Base-by-base conservation (phyloP, 257 asterid species). In the Gentiana dahurica region DNA sequence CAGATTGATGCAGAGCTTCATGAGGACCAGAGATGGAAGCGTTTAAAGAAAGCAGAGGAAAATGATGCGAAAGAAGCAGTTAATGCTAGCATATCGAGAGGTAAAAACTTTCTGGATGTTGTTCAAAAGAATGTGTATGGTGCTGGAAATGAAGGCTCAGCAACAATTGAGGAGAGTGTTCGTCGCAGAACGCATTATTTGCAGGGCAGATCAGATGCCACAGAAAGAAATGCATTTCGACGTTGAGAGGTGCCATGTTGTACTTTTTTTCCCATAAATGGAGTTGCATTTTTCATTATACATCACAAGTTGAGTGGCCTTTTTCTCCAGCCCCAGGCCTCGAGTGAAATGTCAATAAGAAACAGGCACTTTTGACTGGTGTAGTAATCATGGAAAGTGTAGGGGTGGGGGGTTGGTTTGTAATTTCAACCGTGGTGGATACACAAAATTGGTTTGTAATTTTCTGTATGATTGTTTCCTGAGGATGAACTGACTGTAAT, bases 101-200 rank as follows among this genome's bases (percentile, higher is more conserved):
- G 98, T 48, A 75, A 81, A 47, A 91, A 73, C 74, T 91, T 91
- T 73, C 73, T 91, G 46, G 94, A 91, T 45, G 87, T 77, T 61
- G 75, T 90, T 66, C 88, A 91, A 9, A 91, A 77, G 68, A 77
- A 93, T n/a, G 69, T 87, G 12, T 91, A 85, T 38, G 98, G 98
- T 39, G 86, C 97, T 57, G 93, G 84, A 59, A 88, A 81, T 71
- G 98, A 95, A 54, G 96, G 98, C 59, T 78, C 93, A 73, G 71
- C 94, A 35, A 88, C 98, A 43, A 81, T 92, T 54, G 97, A 92
- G 79, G 98, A 92, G 78, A 92, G 97, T 53, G 95, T 92, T 58
- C 86, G 95, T 5, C 93, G 98, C 7, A 65, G 98, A 49, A 76
- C 84, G 1, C 86, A 92, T 72, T 88, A 83, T 76, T 74, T 64